phyloP scores from a whole-genome alignment of 306 rosid genomes.

The Erythrophleum fordii region DNA sequence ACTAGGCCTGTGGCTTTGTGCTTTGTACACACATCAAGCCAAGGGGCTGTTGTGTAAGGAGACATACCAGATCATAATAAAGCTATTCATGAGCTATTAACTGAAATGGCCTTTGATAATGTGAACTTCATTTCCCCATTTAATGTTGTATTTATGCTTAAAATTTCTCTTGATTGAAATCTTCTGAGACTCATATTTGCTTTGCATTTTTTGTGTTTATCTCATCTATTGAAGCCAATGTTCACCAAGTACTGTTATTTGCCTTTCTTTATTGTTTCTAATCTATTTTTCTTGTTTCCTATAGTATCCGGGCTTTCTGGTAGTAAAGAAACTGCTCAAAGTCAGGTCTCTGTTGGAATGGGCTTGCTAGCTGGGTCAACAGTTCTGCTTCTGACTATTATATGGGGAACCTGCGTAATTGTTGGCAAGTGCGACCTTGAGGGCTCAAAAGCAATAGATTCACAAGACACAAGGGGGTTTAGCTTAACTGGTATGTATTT shows the following conservation, averaged over 20 bases:
- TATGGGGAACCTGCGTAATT: slow-evolving; percentile 73
- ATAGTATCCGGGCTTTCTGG: slow-evolving; percentile 79
- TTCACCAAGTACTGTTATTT: slow-evolving; percentile 5
- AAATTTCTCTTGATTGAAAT: neutral
- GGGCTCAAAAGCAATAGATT: slow-evolving; percentile 60
- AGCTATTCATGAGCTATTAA: neutral
- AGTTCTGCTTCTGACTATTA: slow-evolving; percentile 69
- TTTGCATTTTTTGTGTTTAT: neutral
- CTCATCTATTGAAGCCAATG: neutral
- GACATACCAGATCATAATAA: neutral
- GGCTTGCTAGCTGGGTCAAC: slow-evolving; percentile 83
- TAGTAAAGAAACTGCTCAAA: slow-evolving; percentile 63
- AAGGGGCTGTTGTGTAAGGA: neutral
- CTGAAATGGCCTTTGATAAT: neutral
- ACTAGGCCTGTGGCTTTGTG: neutral
- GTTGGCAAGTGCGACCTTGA: slow-evolving; percentile 78
- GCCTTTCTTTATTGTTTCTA: neutral
- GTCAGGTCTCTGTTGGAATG: slow-evolving; percentile 81
- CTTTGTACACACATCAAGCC: too few species aligned
- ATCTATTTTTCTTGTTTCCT: slow-evolving; percentile 26
- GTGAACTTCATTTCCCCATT: neutral
- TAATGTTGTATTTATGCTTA: slow-evolving; percentile 5
- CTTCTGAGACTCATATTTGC: neutral
- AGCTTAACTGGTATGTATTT: slow-evolving; percentile 57
- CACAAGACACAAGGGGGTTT: slow-evolving; percentile 57